Conservation (phyloP, 2,329 filamentous ascomycete genomes). For the Neophaeococcomyces mojaviensis region DNA sequence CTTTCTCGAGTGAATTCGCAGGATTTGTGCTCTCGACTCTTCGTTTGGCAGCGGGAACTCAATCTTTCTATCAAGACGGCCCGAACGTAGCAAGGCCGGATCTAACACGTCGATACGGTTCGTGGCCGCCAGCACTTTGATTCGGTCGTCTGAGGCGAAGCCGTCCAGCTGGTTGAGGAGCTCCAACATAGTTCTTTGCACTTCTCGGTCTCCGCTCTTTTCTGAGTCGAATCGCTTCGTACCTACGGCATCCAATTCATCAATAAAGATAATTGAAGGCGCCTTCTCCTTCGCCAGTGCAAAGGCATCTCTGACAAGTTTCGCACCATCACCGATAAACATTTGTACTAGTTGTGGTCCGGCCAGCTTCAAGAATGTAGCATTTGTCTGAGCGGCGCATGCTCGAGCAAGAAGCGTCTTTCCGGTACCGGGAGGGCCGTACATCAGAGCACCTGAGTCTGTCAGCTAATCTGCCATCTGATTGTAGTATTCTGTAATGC, state of each 20-base stretch:
- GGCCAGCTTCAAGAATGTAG: constrained; percentile 96
- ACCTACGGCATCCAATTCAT: constrained; percentile 95
- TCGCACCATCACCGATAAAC: constrained; percentile 98
- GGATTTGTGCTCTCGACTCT: constrained; percentile 91
- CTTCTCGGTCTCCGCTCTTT: constrained; percentile 94
- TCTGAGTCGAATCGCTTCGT: constrained; percentile 98
- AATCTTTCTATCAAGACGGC: constrained; percentile 91
- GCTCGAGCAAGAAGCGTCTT: constrained; percentile 69
- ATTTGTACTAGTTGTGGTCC: constrained; percentile 97
- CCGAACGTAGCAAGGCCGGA: constrained; percentile 81
- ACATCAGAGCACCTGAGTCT: constrained; percentile 76
- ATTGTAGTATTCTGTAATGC: constrained; percentile 12
- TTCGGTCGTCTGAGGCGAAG: constrained; percentile 91
- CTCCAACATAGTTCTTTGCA: constrained; percentile 98
- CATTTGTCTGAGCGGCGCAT: constrained; percentile 94
- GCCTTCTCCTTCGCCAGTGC: constrained; percentile 98
- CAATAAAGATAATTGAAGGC: constrained; percentile 98
- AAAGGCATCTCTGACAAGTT: constrained; percentile 95
- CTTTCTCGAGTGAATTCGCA: constrained; percentile 95
- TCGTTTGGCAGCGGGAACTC: constrained; percentile 98
- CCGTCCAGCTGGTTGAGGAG: constrained; percentile 97
- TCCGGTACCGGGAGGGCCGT: constrained; percentile 55
- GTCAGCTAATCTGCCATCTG: constrained; percentile 15
- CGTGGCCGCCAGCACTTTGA: constrained; percentile 91
- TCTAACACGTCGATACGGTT: constrained; percentile 93